Conservation (phyloP, 306 rosid genomes). For the Lathyrus tuberosus region DNA sequence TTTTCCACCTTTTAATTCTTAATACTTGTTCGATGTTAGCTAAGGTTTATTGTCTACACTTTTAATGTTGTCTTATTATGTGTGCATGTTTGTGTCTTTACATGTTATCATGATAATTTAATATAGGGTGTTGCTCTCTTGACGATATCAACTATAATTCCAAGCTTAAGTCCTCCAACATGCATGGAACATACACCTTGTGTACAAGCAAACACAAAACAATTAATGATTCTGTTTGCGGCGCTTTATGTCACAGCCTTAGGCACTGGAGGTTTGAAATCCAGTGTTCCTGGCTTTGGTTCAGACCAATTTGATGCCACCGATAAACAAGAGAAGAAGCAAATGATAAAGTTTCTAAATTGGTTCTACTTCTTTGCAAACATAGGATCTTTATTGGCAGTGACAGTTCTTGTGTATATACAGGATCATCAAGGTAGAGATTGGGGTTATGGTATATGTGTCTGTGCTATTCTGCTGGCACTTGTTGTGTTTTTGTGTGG, state of each 20-base stretch:
- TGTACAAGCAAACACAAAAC: conserved; percentile 52
- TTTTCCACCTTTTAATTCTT: neutral
- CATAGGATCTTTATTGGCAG: conserved; percentile 72
- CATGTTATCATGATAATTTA: neutral
- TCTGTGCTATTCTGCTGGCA: conserved; percentile 52
- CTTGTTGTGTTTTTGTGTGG: conserved; percentile 64
- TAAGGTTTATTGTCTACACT: neutral
- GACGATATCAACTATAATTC: conserved; percentile 74
- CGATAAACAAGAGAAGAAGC: conserved; percentile 52
- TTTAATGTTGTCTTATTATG: neutral
- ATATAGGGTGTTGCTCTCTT: conserved; percentile 82
- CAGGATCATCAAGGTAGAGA: conserved; percentile 70
- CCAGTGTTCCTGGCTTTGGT: conserved; percentile 86
- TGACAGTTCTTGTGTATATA: conserved; percentile 71
- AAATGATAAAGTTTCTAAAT: conserved; percentile 69
- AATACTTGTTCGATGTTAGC: neutral
- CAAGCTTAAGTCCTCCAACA: conserved; percentile 75
- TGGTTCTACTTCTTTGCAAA: conserved; percentile 93
- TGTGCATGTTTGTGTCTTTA: no score
- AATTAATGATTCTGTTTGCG: conserved; percentile 55
- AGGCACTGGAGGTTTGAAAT: conserved; percentile 86
- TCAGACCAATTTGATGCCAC: conserved; percentile 83
- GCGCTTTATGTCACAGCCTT: conserved; percentile 78
- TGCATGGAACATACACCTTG: conserved; percentile 49
- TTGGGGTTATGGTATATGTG: conserved; percentile 93